Evolutionary conservation across 164 flowering plant species (phyloP), one percentile per base, ranked within the genome.

Genomic region (Chimonanthus salicifolius): DNA sequence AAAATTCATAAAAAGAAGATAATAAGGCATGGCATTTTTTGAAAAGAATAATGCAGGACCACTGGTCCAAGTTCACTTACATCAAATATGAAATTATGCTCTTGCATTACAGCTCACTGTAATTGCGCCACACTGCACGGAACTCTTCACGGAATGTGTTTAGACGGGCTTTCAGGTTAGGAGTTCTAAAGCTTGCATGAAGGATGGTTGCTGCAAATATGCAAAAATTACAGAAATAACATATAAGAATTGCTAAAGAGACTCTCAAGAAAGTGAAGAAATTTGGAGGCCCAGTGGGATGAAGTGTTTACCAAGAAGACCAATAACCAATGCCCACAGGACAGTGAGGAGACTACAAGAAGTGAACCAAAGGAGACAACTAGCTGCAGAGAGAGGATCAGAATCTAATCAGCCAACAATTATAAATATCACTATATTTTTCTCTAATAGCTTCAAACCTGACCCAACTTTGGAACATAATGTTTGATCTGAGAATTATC

Each of bases 101-200:
- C 6, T 21, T 33, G 62, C 47, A 49, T 88, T 86, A 93, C 79
- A 95, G 86, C 67, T 96, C 98, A 78, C 95, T 94, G 72, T 96
- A 94, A 80, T 96, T 96, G 81, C 97, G 97, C 99, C 98, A 93
- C 65, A 94, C 98, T 67, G 96, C 91, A 75, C 98, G 92, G 72
- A 94, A 94, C 78, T 94, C 98, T 80, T 94, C 98, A 7, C 98
- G 86, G 83, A 94, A 94, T 78, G 98, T 94, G 85, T 94, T 92
- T 74, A 94, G 79, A 43, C 98, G 98, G 68, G 98, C 98, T 79
- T 94, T 94, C 84, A 94, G 70, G 78, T 94, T 94, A 11, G 99
- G 99, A 5, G 97, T 92, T 76, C 99, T 85, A 75, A 96, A 92
- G 83, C 97, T 96, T 81, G 99, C 99, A 89, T 96, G 99, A 47